Evolutionary conservation across 2,329 filamentous ascomycete species (phyloP), one percentile per base, ranked within the genome.

Genomic region (Macrophomina tecta): DNA sequence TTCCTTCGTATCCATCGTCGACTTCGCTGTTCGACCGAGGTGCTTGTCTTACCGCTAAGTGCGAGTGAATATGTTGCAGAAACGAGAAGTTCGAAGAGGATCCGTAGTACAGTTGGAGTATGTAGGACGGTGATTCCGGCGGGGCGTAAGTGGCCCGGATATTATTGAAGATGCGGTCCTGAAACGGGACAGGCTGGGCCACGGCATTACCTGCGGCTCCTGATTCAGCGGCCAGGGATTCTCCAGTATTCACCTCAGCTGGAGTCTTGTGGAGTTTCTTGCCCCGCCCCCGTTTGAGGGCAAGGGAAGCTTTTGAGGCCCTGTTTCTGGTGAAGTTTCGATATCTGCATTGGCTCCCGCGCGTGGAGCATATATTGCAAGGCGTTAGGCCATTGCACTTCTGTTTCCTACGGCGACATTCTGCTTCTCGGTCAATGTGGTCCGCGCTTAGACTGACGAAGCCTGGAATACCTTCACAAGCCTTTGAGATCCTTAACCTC

Each of bases 341-440:
- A 42, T 66, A 66, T 6, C 28, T 28, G 53, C 64, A 66, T 6
- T 40, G 32, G 34, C 51, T 61, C 1, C 53, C 40, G 32, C 64
- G 64, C 16, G 14, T 16, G 2, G 45, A 23, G 34, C 64, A 66
- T 3, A 66, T 18, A 16, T 60, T 60, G 53, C 64, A 66, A 40
- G 64, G 64, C n/a, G 32, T 61, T 45, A 51, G 3, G 1, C 64
- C 64, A 28, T 66, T 45, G 11, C 64, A 66, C 45, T 30, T 60
- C 28, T 66, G 64, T n/a, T 66, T 66, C 8, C 64, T 38, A n/a
- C 52, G 52, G 30, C 64, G 64, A 16, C 64, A 66, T 53, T 64
- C 61, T 64, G 16, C 4, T 8, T 38, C 36, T 38, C 36, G 1
- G 36, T 38, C 36, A 38, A 3, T 23, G 23, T 23, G 23, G 23